Percentiles rank a stretch among this genome's conserved stretches.
Evolutionary conservation across 768 basidiomycete genomes (phyloP).

Genomic region (Fistulinella prunicolor): DNA sequence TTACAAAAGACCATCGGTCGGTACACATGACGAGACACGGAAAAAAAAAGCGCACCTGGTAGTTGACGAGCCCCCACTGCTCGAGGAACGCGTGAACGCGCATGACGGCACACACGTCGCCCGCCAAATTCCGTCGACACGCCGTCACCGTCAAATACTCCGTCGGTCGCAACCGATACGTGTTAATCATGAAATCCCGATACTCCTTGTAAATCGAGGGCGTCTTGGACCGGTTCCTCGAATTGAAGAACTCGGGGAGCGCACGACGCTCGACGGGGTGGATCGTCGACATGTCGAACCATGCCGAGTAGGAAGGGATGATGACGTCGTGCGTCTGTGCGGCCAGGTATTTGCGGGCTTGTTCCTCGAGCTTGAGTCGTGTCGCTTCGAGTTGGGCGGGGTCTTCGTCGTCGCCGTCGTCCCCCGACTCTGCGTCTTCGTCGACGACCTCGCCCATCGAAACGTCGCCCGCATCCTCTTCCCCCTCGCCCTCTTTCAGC

Average conservation of each 20-base stretch:
- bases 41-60: conserved; percentile 64
- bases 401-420: conserved; percentile 84
- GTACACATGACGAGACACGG: background rate
- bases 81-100: conserved; percentile 98
- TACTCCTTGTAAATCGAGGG: conserved; percentile 99
- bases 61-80: conserved; percentile 99
- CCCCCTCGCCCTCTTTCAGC: conserved; percentile 54
- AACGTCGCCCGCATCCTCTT: conserved; percentile 68
- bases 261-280: conserved; percentile 90
- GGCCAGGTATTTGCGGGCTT: conserved; percentile 90
- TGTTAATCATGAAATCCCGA: conserved; percentile 99
- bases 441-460: conserved; percentile 80
- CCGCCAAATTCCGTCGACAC: conserved; percentile 92
- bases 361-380: conserved; percentile 75
- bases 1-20: conserved; percentile 33
- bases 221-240: conserved; percentile 90
- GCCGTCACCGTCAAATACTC: conserved; percentile 98
- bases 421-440: conserved; percentile 73
- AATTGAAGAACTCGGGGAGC: conserved; percentile 97
- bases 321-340: conserved; percentile 97
- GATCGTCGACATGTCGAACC: conserved; percentile 96
- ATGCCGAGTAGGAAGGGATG: conserved; percentile 94
- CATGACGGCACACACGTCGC: conserved; percentile 98
- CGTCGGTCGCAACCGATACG: conserved; percentile 87
- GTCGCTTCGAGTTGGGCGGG: conserved; percentile 80